A percentile compares a stretch with the other conserved stretches of the same genome.
Conservation (phyloP, 148 eudicot genomes). For the Rhododendron vialii region DNA sequence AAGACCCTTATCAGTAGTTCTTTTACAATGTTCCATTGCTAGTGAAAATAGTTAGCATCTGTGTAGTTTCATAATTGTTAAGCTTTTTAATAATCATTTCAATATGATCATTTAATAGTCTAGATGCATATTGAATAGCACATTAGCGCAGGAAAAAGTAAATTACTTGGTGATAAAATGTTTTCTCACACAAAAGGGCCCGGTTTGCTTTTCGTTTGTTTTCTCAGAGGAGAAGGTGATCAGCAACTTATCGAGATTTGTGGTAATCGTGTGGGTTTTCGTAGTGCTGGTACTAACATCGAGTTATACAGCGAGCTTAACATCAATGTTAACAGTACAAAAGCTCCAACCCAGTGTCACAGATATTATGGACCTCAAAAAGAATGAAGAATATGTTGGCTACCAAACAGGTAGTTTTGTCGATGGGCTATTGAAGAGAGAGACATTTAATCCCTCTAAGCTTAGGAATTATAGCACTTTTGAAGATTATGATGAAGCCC, state of each 20-base stretch:
- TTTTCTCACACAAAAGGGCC: neutral
- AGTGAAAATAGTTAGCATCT: neutral
- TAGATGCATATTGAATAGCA: too few species aligned
- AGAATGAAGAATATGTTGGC: conserved; percentile 12
- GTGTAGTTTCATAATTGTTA: too few species aligned
- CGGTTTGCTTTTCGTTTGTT: neutral
- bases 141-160: too few species aligned
- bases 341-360: conserved; percentile 12
- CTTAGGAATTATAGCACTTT: conserved; percentile 1
- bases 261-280: neutral
- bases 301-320: conserved; percentile 15
- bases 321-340: conserved; percentile 19
- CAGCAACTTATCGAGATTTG: conserved; percentile 1
- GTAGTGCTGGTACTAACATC: neutral
- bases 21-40: neutral
- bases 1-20: conserved; percentile 11
- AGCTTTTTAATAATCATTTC: too few species aligned
- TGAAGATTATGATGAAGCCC: conserved; percentile 20
- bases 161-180: too few species aligned
- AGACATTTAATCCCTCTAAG: neutral
- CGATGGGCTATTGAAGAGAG: neutral
- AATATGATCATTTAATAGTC: too few species aligned
- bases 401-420: conserved; percentile 14
- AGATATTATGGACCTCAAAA: conserved; percentile 1
- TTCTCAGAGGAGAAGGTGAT: neutral